Evolutionary conservation across 176 grass and related monocot species (phyloP), one percentile per base, ranked within the genome.

Genomic region (Paspalum notatum): DNA sequence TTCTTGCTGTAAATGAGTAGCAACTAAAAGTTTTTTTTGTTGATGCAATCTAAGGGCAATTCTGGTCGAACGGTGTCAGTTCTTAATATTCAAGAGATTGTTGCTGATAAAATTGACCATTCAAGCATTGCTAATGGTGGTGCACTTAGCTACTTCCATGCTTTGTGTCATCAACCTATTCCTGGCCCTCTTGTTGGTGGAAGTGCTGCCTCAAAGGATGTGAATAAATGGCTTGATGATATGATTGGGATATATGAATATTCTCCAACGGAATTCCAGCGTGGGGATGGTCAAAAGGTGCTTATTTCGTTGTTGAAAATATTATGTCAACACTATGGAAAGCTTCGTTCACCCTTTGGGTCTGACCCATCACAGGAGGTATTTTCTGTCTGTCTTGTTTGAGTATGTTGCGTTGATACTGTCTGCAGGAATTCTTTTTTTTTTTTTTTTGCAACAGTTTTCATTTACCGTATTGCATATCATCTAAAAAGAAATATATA

Each of bases 191-290:
- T 98, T 85, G 88, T 91, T 60, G 95, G 92, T 71, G 92, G 92
- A 64, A 98, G 58, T 85, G 83, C 86, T 85, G 81, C 90, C 65
- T 67, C 92, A 41, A 98, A 94, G 87, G 95, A 98, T 71, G 83
- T 94, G 55, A 92, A 93, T 68, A 98, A 93, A 85, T 98, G 95
- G 95, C 72, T 98, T 74, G 92, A 98, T 90, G 95, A 98, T 26
- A 93, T 80, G 64, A 86, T 87, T 6, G 27, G 17, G 53, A 55
- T 86, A 57, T 94, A 81, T 43, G 90, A 93, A 25, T 92, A 88
- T 53, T 71, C 88, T 61, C 47, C 37, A 16, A 77, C 32, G 2
- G 90, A 94, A 62, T 91, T 94, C 79, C 88, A 91, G 49, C 68
- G 91, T 87, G 88, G 81, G 14, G 74, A 94, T 84, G 80, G 68